Base-by-base conservation (phyloP, 345 rosid species). In the Odontarrhena argentea region DNA sequence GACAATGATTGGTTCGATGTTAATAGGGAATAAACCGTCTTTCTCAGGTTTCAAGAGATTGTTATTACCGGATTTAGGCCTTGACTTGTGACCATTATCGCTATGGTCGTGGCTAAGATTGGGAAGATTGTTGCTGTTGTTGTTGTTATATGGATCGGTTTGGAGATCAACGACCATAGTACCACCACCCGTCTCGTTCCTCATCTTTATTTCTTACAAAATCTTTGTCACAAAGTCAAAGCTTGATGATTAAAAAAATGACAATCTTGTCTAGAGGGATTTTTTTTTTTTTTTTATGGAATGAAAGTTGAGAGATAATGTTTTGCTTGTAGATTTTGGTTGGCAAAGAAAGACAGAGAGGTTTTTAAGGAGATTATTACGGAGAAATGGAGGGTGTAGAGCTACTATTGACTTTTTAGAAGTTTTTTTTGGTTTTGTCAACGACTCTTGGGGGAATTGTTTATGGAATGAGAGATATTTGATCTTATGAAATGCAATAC, bases 1-100 rank as follows among this genome's bases (percentile, higher is more conserved):
- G 48, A 51, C 13, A 48, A 43, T 62, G 60, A 67, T 22, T 24
- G 67, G 68, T 2, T 70, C 78, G 36, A 32, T 7, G 15, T 18
- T 69, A 0, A 60, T 46, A 63, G 70, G 42, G 52, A 75, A 75
- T 63, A 63, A 36, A 12, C 67, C 65, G 36, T 79, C 67, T 32
- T 80, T 81, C 4, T 87, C 86, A 5, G 85, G 69, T 24, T 66
- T 69, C 62, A 84, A 77, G 50, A 87, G 66, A 35, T 81, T 32
- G 5, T 28, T 28, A 32, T 32, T 76, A n/a, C 83, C 87, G 15
- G 87, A 75, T 15, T 80, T 82, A 8, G 86, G 81, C 22, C 91
- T 58, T 47, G 26, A 52, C 3, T 67, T 69, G 74, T 44, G 67
- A 67, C 24, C 46, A 5, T 9, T 58, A 5, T 60, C 46, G 38